Percentiles rank a stretch among this genome's conserved stretches.
phyloP scores from a whole-genome alignment of 306 rosid genomes.

The Casuarina glauca region DNA sequence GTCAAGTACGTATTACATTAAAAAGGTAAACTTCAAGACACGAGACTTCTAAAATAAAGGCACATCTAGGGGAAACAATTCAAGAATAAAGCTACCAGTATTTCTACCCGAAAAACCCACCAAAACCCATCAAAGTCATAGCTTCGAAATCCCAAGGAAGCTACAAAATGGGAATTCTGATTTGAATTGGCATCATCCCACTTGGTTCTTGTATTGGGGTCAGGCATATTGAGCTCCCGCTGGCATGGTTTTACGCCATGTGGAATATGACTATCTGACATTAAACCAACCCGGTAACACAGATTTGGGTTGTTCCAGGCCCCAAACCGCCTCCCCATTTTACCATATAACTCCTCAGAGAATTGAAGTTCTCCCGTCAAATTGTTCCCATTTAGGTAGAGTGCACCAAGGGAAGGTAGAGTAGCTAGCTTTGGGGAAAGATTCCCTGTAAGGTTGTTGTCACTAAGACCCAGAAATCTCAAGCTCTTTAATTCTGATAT shows the following conservation, averaged over 20 bases:
- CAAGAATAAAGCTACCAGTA: constrained; percentile 32
- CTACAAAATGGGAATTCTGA: constrained; percentile 30
- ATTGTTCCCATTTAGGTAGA: constrained; percentile 79
- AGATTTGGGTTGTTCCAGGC: constrained; percentile 82
- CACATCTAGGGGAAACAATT: constrained; percentile 24
- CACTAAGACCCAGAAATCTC: constrained; percentile 77
- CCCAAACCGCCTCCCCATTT: constrained; percentile 85
- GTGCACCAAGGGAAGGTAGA: constrained; percentile 66
- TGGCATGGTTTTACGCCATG: constrained; percentile 81
- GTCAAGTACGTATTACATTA: constrained; percentile 27
- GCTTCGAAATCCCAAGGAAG: constrained; percentile 51
- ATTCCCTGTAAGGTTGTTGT: constrained; percentile 72
- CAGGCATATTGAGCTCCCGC: constrained; percentile 42
- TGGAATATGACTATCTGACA: constrained; percentile 48
- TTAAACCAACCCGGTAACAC: constrained; percentile 52
- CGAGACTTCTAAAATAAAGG: constrained; percentile 17
- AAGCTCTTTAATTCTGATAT: constrained; percentile 58
- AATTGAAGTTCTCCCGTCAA: constrained; percentile 68
- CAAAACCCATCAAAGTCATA: constrained; percentile 39
- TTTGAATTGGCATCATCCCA: constrained; percentile 26
- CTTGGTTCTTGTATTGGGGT: constrained; percentile 33
- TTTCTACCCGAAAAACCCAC: constrained; percentile 39
- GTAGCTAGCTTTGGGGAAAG: constrained; percentile 62
- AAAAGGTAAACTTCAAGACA: constrained; percentile 25
- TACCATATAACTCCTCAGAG: constrained; percentile 54